Percentiles rank a stretch among this genome's conserved stretches.
Evolutionary conservation across 129 eudicot genomes (phyloP).

Genomic region (Lactuca saligna): DNA sequence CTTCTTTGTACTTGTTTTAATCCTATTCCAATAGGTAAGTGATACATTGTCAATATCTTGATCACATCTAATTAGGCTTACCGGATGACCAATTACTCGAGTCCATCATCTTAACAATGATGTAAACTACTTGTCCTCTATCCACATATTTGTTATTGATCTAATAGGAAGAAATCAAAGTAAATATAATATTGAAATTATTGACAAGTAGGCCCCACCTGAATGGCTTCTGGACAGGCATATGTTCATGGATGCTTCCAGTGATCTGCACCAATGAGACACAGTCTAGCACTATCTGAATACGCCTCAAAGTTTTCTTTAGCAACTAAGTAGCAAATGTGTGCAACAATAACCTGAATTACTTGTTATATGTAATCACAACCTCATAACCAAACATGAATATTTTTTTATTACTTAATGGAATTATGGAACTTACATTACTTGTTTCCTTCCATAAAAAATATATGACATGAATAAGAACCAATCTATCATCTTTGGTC

Average conservation of each 20-base stretch:
- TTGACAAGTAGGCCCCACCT: slow-evolving; percentile 45
- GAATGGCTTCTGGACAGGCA: slow-evolving; percentile 97
- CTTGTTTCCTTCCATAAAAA: slow-evolving; percentile 88
- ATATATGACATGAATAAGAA: slow-evolving; percentile 95
- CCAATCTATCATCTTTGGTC: slow-evolving; percentile 93
- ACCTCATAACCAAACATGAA: slow-evolving; percentile 15
- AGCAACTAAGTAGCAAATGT: slow-evolving; percentile 92
- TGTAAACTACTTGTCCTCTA: too few species aligned
- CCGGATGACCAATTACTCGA: too few species aligned
- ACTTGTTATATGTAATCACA: slow-evolving; percentile 12
- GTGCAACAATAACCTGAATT: slow-evolving; percentile 87
- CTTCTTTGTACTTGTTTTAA: too few species aligned
- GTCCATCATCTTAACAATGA: too few species aligned
- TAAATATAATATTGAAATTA: neutral
- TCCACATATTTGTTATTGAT: neutral
- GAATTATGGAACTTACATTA: slow-evolving; percentile 62
- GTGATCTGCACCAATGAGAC: slow-evolving; percentile 97
- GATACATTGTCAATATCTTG: too few species aligned
- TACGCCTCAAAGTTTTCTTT: slow-evolving; percentile 92
- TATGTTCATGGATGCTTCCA: slow-evolving; percentile 86
- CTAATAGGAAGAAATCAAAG: too few species aligned
- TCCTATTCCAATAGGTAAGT: too few species aligned
- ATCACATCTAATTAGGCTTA: too few species aligned
- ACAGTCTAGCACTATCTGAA: slow-evolving; percentile 88
- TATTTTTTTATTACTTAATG: slow-evolving; percentile 6